phyloP scores from a whole-genome alignment of 176 grass and related monocot species.

The Hsuehochloa calcarea region DNA sequence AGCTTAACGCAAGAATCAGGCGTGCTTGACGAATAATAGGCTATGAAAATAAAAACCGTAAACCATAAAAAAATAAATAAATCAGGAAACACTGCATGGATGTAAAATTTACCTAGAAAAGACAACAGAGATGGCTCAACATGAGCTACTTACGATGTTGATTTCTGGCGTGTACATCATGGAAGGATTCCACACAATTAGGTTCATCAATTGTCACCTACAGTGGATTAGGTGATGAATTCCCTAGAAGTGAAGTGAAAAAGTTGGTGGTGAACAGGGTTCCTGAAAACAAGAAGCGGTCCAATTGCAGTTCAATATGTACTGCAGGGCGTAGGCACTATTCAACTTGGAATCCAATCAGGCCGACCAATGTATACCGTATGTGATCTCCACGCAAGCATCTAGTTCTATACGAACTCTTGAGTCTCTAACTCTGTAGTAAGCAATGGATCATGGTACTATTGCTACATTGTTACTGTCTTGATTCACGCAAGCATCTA shows the following conservation, averaged over 20 bases:
- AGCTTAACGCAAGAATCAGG: no score
- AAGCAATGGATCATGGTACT: neutral
- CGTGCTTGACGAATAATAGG: no score
- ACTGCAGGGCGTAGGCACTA: no score
- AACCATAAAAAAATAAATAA: neutral
- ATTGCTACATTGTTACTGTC: neutral
- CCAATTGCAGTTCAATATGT: neutral
- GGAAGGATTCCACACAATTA: neutral
- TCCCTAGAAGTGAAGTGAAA: constrained; percentile 93
- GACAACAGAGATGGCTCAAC: neutral
- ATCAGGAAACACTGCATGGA: neutral
- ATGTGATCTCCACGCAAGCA: neutral
- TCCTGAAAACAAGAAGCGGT: constrained; percentile 41
- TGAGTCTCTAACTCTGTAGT: neutral
- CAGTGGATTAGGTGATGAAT: constrained; percentile 69
- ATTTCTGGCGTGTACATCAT: neutral
- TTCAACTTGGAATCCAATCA: neutral
- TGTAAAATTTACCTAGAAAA: neutral
- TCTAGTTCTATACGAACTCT: neutral
- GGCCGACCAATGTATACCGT: neutral
- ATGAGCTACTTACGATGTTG: neutral
- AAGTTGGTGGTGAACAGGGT: constrained; percentile 50
- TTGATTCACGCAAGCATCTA: neutral
- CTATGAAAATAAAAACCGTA: neutral
- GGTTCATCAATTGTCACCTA: constrained; percentile 39